Evolutionary conservation across 2,329 filamentous ascomycete genomes (phyloP).

Genomic region (Aspergillus fumigatus): DNA sequence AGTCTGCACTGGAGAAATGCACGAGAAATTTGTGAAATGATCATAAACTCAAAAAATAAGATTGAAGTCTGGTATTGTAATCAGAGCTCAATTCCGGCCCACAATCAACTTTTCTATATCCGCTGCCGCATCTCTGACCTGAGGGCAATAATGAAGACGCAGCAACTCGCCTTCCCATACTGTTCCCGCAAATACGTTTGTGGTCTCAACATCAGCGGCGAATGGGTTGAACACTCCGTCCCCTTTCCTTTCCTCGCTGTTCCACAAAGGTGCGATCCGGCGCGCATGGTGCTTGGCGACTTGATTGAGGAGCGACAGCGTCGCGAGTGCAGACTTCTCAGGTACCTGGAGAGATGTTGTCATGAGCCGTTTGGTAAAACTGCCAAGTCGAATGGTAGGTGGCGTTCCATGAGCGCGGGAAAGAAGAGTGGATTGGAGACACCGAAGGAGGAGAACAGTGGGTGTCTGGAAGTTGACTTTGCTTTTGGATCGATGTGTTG

Average conservation of each 20-base stretch:
- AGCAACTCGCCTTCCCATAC: constrained; percentile 93
- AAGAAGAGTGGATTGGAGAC: constrained; percentile 74
- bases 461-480: constrained; percentile 95
- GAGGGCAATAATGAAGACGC: constrained; percentile 78
- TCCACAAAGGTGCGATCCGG: constrained; percentile 83
- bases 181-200: constrained; percentile 85
- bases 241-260: constrained; percentile 87
- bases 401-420: constrained; percentile 68
- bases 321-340: constrained; percentile 79
- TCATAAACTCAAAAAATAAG: constrained; percentile 10
- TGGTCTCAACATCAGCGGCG: constrained; percentile 70
- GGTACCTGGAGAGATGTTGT: constrained; percentile 77
- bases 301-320: constrained; percentile 71
- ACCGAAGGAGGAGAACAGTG: constrained; percentile 84
- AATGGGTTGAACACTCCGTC: constrained; percentile 80
- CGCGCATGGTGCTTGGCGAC: constrained; percentile 76
- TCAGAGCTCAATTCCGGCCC: constrained; percentile 9
- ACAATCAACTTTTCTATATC: constrained; percentile 63
- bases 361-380: constrained; percentile 89
- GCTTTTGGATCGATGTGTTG: constrained; percentile 46
- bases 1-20: neutral
- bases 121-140: constrained; percentile 70
- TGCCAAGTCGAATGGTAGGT: constrained; percentile 81
- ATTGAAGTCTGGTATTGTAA: neutral
- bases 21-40: constrained; percentile 3